phyloP scores from a whole-genome alignment of 2,329 filamentous ascomycete genomes.

The Fusarium penzigii region DNA sequence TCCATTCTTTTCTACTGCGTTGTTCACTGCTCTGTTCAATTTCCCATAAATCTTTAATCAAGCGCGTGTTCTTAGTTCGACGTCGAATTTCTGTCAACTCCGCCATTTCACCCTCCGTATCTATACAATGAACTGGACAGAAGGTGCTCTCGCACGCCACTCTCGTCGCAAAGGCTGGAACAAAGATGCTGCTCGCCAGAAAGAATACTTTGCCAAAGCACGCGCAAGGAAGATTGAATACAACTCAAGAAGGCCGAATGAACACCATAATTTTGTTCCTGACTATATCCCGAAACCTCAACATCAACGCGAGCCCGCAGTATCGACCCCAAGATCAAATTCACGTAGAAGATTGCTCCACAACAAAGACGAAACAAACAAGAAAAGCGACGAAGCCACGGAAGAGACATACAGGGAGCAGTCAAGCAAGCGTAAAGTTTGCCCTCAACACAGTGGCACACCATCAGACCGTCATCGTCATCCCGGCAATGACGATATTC shows the following conservation, averaged over 20 bases:
- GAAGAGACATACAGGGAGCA: not conserved
- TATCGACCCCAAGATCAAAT: slow-evolving; percentile 6
- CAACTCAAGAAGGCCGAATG: slow-evolving; percentile 6
- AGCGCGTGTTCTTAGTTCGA: no score
- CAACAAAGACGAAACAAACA: not conserved
- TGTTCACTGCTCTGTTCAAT: no score
- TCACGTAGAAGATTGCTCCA: slow-evolving; percentile 14
- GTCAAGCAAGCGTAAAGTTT: not conserved
- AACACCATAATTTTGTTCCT: slow-evolving; percentile 26
- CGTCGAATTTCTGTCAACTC: no score
- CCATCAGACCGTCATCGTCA: not conserved
- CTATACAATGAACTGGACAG: slow-evolving; percentile 44
- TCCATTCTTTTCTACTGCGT: no score
- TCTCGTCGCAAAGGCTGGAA: slow-evolving; percentile 36
- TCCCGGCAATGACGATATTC: slow-evolving; percentile 10
- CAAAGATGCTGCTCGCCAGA: slow-evolving; percentile 37
- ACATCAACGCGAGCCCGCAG: not conserved
- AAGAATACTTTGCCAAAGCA: slow-evolving; percentile 40
- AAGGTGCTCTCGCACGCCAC: slow-evolving; percentile 39
- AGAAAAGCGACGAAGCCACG: no score
- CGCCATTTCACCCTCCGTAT: not conserved
- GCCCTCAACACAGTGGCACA: not conserved
- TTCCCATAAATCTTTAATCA: no score
- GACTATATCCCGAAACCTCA: slow-evolving; percentile 24
- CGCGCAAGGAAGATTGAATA: slow-evolving; percentile 26